Evolutionary conservation across 345 rosid genomes (phyloP).

Genomic region (Pistacia atlantica): DNA sequence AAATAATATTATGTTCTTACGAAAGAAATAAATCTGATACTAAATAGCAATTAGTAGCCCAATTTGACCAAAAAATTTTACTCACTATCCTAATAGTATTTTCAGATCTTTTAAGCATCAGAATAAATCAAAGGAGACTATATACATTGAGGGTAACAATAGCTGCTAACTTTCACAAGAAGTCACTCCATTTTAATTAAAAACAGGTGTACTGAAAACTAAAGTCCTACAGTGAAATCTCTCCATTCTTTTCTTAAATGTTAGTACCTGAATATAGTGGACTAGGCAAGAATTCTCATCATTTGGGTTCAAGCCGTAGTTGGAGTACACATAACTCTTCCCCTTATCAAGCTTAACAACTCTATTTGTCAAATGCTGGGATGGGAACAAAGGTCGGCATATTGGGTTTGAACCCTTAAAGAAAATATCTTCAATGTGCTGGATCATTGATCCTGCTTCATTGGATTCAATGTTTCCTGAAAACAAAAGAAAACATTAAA

Average conservation of each 20-base stretch:
- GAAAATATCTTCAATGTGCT: slow-evolving; percentile 61
- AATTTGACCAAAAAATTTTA: no score
- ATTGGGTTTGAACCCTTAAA: slow-evolving; percentile 59
- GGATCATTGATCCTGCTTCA: slow-evolving; percentile 74
- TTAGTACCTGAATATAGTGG: slow-evolving; percentile 84
- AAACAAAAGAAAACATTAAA: not conserved
- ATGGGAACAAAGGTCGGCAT: slow-evolving; percentile 72
- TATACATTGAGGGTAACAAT: not conserved
- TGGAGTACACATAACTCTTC: slow-evolving; percentile 52
- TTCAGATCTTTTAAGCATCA: not conserved
- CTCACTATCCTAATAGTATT: not conserved
- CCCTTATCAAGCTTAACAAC: slow-evolving; percentile 73
- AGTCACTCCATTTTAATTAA: not conserved
- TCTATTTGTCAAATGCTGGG: slow-evolving; percentile 81
- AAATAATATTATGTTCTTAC: not conserved
- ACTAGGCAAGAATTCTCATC: slow-evolving; percentile 84
- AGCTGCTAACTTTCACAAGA: slow-evolving; percentile 12
- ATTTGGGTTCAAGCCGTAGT: slow-evolving; percentile 72
- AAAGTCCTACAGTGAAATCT: not conserved
- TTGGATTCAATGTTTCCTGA: slow-evolving; percentile 71
- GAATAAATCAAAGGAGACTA: not conserved
- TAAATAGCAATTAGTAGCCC: not conserved
- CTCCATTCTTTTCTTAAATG: not conserved
- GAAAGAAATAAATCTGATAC: not conserved
- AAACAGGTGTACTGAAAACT: not conserved